phyloP scores from a whole-genome alignment of 345 rosid genomes.

The Laguncularia racemosa region DNA sequence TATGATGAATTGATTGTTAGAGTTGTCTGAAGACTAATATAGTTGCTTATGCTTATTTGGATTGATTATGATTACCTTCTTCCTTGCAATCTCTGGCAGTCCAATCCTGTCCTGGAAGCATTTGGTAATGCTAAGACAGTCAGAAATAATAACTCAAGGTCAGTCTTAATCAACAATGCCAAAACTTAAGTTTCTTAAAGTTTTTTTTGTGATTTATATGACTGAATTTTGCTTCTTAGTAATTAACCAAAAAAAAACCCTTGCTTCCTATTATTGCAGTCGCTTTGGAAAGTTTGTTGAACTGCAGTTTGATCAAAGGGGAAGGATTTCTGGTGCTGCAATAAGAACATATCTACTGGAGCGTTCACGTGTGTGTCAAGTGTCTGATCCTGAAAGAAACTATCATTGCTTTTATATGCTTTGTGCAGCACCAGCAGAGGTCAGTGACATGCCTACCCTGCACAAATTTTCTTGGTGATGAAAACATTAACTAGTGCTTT shows the following conservation, averaged over 20 bases:
- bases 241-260: conserved; percentile 6
- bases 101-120: conserved; percentile 98
- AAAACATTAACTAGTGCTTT: no score
- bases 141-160: conserved; percentile 97
- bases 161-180: background rate
- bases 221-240: conserved; percentile 9
- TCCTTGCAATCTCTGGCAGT: conserved; percentile 37
- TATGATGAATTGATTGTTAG: no score
- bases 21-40: background rate
- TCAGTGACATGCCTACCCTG: conserved; percentile 12
- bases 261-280: conserved; percentile 36
- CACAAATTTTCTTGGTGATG: no score
- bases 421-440: conserved; percentile 88
- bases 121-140: conserved; percentile 99
- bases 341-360: conserved; percentile 91
- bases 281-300: conserved; percentile 99
- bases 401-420: conserved; percentile 99
- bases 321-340: conserved; percentile 97
- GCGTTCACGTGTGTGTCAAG: conserved; percentile 98
- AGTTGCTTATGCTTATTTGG: conserved; percentile 1
- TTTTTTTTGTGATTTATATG: conserved; percentile 7
- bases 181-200: no score
- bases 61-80: background rate
- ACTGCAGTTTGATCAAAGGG: conserved; percentile 75
- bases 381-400: conserved; percentile 97